These are phyloP conservation scores for Acer yangbiense DNA, from an alignment of 345 rosid genomes.

Conservation along the genomic window DNA sequence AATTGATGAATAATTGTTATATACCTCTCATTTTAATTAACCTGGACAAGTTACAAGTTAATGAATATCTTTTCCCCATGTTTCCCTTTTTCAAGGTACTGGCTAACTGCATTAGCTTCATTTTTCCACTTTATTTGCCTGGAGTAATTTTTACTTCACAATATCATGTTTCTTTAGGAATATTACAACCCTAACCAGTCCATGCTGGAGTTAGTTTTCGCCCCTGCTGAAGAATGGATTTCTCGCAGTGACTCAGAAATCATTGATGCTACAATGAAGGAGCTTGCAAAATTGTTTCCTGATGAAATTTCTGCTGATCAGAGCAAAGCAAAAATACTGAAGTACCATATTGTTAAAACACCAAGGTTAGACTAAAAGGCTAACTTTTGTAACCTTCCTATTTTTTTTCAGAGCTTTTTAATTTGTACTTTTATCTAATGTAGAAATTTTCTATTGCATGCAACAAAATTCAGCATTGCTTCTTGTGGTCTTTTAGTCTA, in stretches of 20 bases:
- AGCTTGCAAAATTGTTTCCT: slow-evolving; percentile 91
- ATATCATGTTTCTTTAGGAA: slow-evolving; percentile 46
- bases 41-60: neutral
- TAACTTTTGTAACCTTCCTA: slow-evolving; percentile 1
- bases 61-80: neutral
- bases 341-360: slow-evolving; percentile 90
- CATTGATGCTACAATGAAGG: slow-evolving; percentile 90
- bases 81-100: neutral
- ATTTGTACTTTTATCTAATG: neutral
- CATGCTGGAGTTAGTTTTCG: slow-evolving; percentile 95
- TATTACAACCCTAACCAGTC: slow-evolving; percentile 87
- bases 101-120: slow-evolving; percentile 11
- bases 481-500: neutral
- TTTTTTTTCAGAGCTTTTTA: neutral
- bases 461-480: neutral
- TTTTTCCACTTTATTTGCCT: neutral
- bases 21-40: neutral
- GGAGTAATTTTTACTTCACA: neutral
- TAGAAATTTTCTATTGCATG: neutral
- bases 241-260: slow-evolving; percentile 75
- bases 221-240: slow-evolving; percentile 97
- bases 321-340: slow-evolving; percentile 85
- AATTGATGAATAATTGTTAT: neutral
- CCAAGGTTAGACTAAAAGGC: slow-evolving; percentile 65
- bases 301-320: slow-evolving; percentile 87